These are phyloP conservation scores for Cladosporium sp. DNA, from an alignment of 2,329 filamentous ascomycete genomes.

Conservation along the genomic window DNA sequence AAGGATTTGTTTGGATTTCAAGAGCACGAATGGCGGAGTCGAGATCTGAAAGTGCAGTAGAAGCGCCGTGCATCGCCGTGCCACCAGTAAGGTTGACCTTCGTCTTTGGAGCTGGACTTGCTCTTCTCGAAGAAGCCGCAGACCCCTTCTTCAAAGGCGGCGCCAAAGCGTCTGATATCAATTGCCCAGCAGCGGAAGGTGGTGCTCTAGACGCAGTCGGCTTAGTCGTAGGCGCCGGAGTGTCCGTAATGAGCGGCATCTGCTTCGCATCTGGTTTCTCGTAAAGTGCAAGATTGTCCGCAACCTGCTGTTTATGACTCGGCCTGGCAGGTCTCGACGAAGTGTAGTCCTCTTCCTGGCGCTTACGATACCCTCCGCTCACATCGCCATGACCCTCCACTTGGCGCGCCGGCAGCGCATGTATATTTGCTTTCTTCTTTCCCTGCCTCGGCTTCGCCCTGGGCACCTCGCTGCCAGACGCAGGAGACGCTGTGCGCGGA, in stretches of 20 bases:
- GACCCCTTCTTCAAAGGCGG: slow-evolving; percentile 46
- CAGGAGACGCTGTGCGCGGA: slow-evolving; percentile 18
- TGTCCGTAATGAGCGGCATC: slow-evolving; percentile 40
- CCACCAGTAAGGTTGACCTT: slow-evolving; percentile 74
- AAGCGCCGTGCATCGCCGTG: slow-evolving; percentile 75
- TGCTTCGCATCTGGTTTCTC: slow-evolving; percentile 47
- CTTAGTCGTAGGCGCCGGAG: slow-evolving; percentile 41
- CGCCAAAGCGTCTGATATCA: slow-evolving; percentile 68
- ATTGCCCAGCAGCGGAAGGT: slow-evolving; percentile 67
- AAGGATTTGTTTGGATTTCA: slow-evolving; percentile 87
- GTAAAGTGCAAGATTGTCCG: slow-evolving; percentile 43
- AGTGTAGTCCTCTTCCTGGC: slow-evolving; percentile 64
- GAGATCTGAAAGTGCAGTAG: slow-evolving; percentile 64
- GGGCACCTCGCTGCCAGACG: slow-evolving; percentile 21
- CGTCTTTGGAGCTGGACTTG: slow-evolving; percentile 51
- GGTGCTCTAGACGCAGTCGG: slow-evolving; percentile 49
- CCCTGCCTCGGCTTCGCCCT: slow-evolving; percentile 28
- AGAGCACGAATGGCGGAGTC: slow-evolving; percentile 80
- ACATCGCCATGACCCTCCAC: slow-evolving; percentile 59
- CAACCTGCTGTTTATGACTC: slow-evolving; percentile 34
- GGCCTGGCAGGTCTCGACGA: slow-evolving; percentile 51
- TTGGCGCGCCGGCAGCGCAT: slow-evolving; percentile 37
- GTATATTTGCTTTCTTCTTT: slow-evolving; percentile 41
- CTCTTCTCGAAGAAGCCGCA: slow-evolving; percentile 42
- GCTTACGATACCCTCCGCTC: slow-evolving; percentile 72